These are phyloP conservation scores for Aspergillus campestris DNA, from an alignment of 495 filamentous ascomycete genomes.

Conservation along the genomic window DNA sequence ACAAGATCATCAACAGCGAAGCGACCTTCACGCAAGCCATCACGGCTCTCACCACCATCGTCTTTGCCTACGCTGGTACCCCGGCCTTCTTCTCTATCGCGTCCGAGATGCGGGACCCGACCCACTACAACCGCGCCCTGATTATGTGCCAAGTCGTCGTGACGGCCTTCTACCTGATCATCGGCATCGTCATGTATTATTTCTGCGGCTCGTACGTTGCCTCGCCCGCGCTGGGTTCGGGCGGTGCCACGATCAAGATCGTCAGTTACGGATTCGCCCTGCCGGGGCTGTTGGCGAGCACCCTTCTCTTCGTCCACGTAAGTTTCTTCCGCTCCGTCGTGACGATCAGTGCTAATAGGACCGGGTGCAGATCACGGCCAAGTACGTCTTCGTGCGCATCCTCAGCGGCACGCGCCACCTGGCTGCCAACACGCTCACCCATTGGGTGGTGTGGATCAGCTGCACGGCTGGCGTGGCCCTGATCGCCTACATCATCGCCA, in stretches of 20 bases:
- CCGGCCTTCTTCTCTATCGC: conserved; percentile 61
- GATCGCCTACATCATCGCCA: conserved; percentile 58
- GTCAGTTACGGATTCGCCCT: conserved; percentile 63
- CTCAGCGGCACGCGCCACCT: conserved; percentile 44
- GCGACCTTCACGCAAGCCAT: conserved; percentile 26
- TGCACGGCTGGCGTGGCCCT: conserved; percentile 48
- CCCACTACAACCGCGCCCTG: conserved; percentile 49
- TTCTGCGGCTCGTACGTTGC: conserved; percentile 56
- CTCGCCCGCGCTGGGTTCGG: conserved; percentile 60
- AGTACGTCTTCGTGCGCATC: conserved; percentile 52
- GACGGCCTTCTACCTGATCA: conserved; percentile 54
- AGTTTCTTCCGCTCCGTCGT: conserved; percentile 45
- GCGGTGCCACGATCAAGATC: conserved; percentile 51
- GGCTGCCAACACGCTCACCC: conserved; percentile 45
- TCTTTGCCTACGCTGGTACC: conserved; percentile 53
- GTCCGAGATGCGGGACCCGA: conserved; percentile 61
- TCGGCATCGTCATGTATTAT: conserved; percentile 57
- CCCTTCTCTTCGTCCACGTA: conserved; percentile 14
- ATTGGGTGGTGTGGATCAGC: conserved; percentile 50
- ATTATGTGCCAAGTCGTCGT: conserved; percentile 23
- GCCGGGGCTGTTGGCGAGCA: conserved; percentile 36
- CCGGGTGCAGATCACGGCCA: conserved; percentile 28
- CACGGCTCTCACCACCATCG: conserved; percentile 54
- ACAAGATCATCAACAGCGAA: conserved; percentile 11
- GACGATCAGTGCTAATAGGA: conserved; percentile 32